phyloP scores from a whole-genome alignment of 192 early-diverging fungal species.

The Backusella mclennaniae region DNA sequence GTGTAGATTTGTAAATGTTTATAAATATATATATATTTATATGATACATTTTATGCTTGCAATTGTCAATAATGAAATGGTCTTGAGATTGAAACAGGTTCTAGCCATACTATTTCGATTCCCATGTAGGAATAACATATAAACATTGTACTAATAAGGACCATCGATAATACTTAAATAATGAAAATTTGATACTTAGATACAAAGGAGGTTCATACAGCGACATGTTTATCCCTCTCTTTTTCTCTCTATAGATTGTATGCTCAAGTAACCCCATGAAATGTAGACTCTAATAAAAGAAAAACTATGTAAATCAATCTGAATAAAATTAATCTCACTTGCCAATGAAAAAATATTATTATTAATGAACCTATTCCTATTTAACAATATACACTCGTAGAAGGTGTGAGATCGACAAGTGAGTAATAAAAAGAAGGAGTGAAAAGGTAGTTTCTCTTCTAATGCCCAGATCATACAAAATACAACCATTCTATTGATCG shows the following conservation, averaged over 20 bases:
- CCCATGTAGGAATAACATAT: background rate
- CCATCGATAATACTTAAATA: background rate
- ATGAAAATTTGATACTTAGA: background rate
- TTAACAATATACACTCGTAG: too few relatives aligned
- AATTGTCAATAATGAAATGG: background rate
- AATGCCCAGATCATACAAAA: background rate
- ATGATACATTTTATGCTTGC: background rate
- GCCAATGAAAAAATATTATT: background rate
- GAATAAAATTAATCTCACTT: background rate
- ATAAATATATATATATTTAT: too few relatives aligned
- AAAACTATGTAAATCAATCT: background rate
- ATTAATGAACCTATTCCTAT: background rate
- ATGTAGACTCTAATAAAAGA: background rate
- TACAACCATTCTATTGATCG: background rate
- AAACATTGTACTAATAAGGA: background rate
- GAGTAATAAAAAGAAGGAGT: background rate
- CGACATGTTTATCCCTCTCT: background rate
- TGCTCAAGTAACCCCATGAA: background rate
- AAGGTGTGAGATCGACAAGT: background rate
- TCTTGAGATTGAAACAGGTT: background rate
- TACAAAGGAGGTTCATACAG: background rate
- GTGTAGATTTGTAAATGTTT: background rate
- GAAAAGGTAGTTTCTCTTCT: background rate
- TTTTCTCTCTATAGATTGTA: too few relatives aligned
- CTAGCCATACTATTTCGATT: background rate